Conservation (phyloP, 306 rosid species). For the Mimosa pudica region DNA sequence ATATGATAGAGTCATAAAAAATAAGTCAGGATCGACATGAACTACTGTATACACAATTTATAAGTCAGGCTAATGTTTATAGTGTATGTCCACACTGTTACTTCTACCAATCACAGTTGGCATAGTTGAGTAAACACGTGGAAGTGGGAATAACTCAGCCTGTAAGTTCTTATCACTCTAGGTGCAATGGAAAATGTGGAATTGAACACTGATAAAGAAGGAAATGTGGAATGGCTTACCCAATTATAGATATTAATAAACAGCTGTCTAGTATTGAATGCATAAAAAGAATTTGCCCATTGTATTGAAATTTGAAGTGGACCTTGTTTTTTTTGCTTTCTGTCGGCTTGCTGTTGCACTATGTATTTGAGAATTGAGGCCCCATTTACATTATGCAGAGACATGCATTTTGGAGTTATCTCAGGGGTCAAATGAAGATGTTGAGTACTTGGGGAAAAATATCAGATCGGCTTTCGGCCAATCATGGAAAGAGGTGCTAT, state of each 20-base stretch:
- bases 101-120: background rate
- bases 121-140: background rate
- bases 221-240: background rate
- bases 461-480: constrained; percentile 71
- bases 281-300: background rate
- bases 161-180: background rate
- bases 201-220: background rate
- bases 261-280: background rate
- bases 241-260: too few relatives aligned
- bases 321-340: background rate
- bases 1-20: too few relatives aligned
- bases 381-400: constrained; percentile 38
- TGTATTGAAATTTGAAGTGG: background rate
- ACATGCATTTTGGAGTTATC: constrained; percentile 52
- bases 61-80: background rate
- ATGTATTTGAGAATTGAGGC: background rate
- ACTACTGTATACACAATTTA: too few relatives aligned
- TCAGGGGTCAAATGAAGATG: constrained; percentile 44
- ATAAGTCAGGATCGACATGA: too few relatives aligned
- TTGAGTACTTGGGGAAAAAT: constrained; percentile 40
- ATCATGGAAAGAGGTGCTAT: constrained; percentile 69
- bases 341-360: background rate
- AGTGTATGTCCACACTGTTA: background rate
- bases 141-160: background rate
- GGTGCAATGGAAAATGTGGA: background rate